Conservation (phyloP, 495 filamentous ascomycete species). For the Aspergillus biplanus region DNA sequence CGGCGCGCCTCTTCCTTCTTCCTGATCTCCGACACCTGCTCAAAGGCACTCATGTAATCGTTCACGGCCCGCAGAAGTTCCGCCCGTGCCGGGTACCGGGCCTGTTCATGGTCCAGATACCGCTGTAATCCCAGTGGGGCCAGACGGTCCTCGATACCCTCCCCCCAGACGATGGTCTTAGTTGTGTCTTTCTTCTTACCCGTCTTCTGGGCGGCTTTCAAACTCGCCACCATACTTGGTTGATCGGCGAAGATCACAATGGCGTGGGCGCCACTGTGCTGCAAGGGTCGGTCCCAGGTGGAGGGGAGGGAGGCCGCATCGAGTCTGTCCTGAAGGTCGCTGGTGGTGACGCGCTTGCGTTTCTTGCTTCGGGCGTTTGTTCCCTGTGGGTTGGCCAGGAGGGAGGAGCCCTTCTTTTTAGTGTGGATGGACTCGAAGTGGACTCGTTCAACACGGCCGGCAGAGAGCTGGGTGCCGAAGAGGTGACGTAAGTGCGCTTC, state of each 20-base stretch:
- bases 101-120: slow-evolving; percentile 62
- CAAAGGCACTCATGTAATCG: slow-evolving; percentile 77
- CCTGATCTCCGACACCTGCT: slow-evolving; percentile 66
- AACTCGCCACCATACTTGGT: slow-evolving; percentile 67
- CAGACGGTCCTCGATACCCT: slow-evolving; percentile 56
- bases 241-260: slow-evolving; percentile 83
- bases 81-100: slow-evolving; percentile 68
- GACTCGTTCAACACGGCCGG: slow-evolving; percentile 74
- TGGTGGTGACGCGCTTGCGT: slow-evolving; percentile 61
- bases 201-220: slow-evolving; percentile 71
- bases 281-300: slow-evolving; percentile 76
- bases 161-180: slow-evolving; percentile 63
- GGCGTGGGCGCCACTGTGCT: slow-evolving; percentile 73
- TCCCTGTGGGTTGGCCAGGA: slow-evolving; percentile 17
- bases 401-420: slow-evolving; percentile 37
- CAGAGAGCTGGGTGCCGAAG: slow-evolving; percentile 69
- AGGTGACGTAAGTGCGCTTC: slow-evolving; percentile 73
- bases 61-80: slow-evolving; percentile 72
- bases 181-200: slow-evolving; percentile 48
- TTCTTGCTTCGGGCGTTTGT: slow-evolving; percentile 57
- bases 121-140: slow-evolving; percentile 62
- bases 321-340: slow-evolving; percentile 56
- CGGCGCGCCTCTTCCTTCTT: slow-evolving; percentile 62
- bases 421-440: slow-evolving; percentile 65
- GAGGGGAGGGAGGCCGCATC: slow-evolving; percentile 60